Evolutionary conservation across 2,329 filamentous ascomycete species (phyloP), one percentile per base, ranked within the genome.

Genomic region (Zasmidium angulare): DNA sequence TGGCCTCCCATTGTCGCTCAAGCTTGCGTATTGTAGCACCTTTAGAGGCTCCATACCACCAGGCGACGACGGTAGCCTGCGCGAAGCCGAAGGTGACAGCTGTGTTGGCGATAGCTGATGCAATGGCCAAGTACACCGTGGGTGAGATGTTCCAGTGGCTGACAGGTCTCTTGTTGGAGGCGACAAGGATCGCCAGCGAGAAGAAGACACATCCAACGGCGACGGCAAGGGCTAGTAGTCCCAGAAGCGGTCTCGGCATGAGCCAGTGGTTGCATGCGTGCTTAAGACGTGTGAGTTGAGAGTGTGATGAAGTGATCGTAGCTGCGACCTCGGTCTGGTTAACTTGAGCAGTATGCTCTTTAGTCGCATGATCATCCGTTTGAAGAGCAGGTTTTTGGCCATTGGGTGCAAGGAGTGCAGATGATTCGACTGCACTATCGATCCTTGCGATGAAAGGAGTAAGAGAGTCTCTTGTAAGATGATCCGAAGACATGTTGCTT

Each of bases 91-190:
- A 55, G 20, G 43, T 48, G 14, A 60, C n/a, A 4, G 53, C 52
- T 6, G 36, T 54, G 24, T 59, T 58, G 21, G 51, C 54, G 21
- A 60, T 29, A 4, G 63, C 60, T 1, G 60, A 56, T 12, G 53
- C 55, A 22, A 63, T 65, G 58, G 63, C 63, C 9, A 65, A 51
- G 22, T 52, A 64, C 1, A 64, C 62, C 6, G 53, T 62, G 7
- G 62, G 62, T n/a, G 55, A 57, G 23, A 58, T 56, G 21, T 26
- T 11, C 62, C 62, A 64, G 46, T 31, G 46, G 10, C 47, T 36
- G 3, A 55, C 49, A 21, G 61, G 52, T 24, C 56, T 49, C 1
- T 53, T 50, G 36, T 62, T 26, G 6, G 63, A 65, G 11, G 53
- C 52, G 20, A 63, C 29, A 1, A 65, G 54, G 14, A 65, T 60